Evolutionary conservation across 2,329 filamentous ascomycete species (phyloP), one percentile per base, ranked within the genome.

Genomic region (Apiospora koreana): DNA sequence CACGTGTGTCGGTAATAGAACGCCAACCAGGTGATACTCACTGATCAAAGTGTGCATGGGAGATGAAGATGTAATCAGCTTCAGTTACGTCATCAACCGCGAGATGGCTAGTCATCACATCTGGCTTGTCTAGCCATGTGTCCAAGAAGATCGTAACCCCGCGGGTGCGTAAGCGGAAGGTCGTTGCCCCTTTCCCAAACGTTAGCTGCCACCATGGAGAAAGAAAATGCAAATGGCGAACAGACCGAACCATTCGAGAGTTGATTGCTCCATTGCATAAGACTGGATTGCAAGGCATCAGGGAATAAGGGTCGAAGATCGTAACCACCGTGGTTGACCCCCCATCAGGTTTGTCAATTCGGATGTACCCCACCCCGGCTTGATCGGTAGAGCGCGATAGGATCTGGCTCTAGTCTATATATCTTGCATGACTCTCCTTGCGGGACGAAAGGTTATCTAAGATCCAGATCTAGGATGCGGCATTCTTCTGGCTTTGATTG

Each of bases 41-140:
- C 73, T 77, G 74, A 28, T 76, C 75, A 65, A 77, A 76, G 67
- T 77, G 73, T 0, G 75, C 73, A 58, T 74, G 75, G 4, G 70
- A 74, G 31, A 77, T 77, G 65, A 77, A 71, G 21, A 77, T 77
- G 38, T 77, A 77, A 68, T 77, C 75, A 18, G 68, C 70, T 23
- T 75, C 72, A 5, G 38, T 38, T 1, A 77, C 74, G 35, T 76
- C 73, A 3, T 75, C 72, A 10, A 73, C 50, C 1, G 64, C 65
- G 6, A 76, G 71, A 58, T 70, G 72, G 6, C 41, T 58, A 0
- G 67, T 65, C 45, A 75, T 45, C 35, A 48, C 64, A 28, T 67
- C 64, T 16, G 68, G 71, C 67, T 70, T 69, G 41, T 75, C 72
- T 1, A 75, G 69, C 69, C 68, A 72, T 28, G 72, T 70, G 43